A percentile compares a stretch with the other conserved stretches of the same genome.
phyloP scores from a whole-genome alignment of 805 yeast species.

The Metschnikowia drakensbergensis region DNA sequence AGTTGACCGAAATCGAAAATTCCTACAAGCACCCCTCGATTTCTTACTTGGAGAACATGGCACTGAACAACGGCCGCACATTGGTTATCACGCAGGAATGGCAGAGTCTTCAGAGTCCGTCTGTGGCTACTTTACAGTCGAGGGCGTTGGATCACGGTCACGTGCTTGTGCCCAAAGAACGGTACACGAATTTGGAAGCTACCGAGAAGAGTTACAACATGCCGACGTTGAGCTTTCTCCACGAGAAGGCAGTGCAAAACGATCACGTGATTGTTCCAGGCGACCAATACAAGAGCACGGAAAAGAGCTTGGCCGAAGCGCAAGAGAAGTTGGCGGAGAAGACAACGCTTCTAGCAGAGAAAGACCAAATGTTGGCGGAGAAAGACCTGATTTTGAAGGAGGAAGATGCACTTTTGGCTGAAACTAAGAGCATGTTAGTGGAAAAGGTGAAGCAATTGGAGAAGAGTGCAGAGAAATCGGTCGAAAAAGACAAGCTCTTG shows the following conservation, averaged over 20 bases:
- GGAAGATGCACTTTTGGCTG: neutral
- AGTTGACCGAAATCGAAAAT: slow-evolving; percentile 7
- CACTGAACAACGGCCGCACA: neutral
- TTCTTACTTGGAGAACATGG: slow-evolving; percentile 4
- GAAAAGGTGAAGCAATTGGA: neutral
- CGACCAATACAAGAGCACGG: slow-evolving; percentile 1
- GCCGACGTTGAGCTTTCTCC: slow-evolving; percentile 9
- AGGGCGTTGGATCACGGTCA: slow-evolving; percentile 7
- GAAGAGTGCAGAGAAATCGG: neutral
- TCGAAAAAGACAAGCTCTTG: neutral
- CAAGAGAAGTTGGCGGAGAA: neutral
- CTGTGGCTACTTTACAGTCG: slow-evolving; percentile 1
- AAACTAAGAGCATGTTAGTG: neutral
- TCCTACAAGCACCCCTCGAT: slow-evolving; percentile 20
- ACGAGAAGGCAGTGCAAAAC: neutral
- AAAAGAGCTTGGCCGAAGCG: neutral
- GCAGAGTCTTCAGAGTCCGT: neutral
- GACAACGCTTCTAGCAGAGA: neutral
- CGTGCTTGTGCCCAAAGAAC: slow-evolving; percentile 6
- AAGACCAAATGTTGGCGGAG: neutral
- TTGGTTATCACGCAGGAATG: neutral
- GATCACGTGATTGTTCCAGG: slow-evolving; percentile 3
- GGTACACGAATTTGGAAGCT: slow-evolving; percentile 1
- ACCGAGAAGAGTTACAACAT: slow-evolving; percentile 4
- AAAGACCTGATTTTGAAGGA: neutral